Percentiles rank a stretch among this genome's conserved stretches.
Evolutionary conservation across 2,329 filamentous ascomycete genomes (phyloP).

Genomic region (Stagonosporopsis chrysanthemi): DNA sequence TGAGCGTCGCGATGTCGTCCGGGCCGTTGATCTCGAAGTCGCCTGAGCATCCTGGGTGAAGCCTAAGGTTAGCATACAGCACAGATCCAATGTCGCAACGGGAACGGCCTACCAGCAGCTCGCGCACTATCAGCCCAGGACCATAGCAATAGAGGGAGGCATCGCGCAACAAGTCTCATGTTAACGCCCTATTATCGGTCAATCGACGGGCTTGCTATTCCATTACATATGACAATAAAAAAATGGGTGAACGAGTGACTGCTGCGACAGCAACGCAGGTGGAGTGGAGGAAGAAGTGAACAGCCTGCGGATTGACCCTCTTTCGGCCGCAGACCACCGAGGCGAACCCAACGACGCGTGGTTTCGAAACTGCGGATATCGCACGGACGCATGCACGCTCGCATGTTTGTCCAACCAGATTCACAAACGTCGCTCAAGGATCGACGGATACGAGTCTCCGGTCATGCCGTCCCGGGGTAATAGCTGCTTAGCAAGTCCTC

Average conservation of each 20-base stretch:
- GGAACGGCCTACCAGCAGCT: constrained; percentile 8
- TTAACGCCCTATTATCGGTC: constrained; percentile 6
- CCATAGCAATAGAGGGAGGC: constrained; percentile 10
- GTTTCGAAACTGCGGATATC: constrained; percentile 7
- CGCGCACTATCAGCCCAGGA: constrained; percentile 6
- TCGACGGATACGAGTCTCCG: constrained; percentile 12
- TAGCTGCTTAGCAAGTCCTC: not conserved
- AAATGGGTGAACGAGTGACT: constrained; percentile 8
- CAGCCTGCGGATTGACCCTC: constrained; percentile 7
- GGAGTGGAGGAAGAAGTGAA: constrained; percentile 5
- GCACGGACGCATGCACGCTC: constrained; percentile 4
- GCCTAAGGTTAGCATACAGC: constrained; percentile 1
- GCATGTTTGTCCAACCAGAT: constrained; percentile 6
- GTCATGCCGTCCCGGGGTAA: constrained; percentile 3
- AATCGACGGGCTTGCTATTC: constrained; percentile 3
- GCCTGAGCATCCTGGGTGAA: constrained; percentile 26
- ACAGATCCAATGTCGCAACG: not conserved
- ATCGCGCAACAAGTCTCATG: constrained; percentile 17
- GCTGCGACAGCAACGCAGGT: constrained; percentile 6
- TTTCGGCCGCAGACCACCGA: constrained; percentile 6
- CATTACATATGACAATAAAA: constrained; percentile 9
- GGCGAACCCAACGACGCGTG: constrained; percentile 11
- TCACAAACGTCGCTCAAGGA: not conserved
- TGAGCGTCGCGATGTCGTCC: constrained; percentile 25
- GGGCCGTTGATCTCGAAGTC: constrained; percentile 26